Evolutionary conservation across 805 yeast genomes (phyloP).

Genomic region (Komagataella pastoris): DNA sequence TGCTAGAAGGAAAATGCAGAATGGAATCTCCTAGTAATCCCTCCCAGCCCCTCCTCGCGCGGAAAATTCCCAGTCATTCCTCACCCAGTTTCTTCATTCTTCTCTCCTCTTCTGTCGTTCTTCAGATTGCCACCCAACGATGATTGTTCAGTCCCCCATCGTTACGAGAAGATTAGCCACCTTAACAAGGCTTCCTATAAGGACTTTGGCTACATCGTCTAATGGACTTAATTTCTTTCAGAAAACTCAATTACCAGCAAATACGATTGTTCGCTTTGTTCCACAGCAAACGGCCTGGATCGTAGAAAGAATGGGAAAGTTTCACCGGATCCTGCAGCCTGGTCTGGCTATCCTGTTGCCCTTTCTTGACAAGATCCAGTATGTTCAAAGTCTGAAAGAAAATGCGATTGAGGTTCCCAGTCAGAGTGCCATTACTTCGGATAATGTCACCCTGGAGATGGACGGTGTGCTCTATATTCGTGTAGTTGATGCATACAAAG

Average conservation of each 20-base stretch:
- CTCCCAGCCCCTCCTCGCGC: background rate
- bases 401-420: conserved; percentile 76
- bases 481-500: conserved; percentile 73
- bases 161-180: background rate
- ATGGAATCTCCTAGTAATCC: background rate
- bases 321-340: conserved; percentile 54
- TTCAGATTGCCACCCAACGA: background rate
- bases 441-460: conserved; percentile 72
- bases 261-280: conserved; percentile 63
- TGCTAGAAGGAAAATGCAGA: background rate
- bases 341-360: conserved; percentile 70
- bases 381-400: conserved; percentile 75
- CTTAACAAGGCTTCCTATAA: background rate
- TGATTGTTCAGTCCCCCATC: background rate
- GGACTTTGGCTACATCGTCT: background rate
- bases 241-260: conserved; percentile 52
- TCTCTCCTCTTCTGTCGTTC: background rate
- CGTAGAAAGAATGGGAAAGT: conserved; percentile 85
- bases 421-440: conserved; percentile 77
- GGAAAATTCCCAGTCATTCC: background rate
- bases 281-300: conserved; percentile 90
- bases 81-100: background rate
- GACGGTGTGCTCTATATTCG: conserved; percentile 75
- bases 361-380: conserved; percentile 59
- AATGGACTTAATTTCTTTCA: conserved; percentile 39